A percentile compares a stretch with the other conserved stretches of the same genome.
Conservation (phyloP, 352 stramenopile genomes). For the Globisporangium takayamanum region DNA sequence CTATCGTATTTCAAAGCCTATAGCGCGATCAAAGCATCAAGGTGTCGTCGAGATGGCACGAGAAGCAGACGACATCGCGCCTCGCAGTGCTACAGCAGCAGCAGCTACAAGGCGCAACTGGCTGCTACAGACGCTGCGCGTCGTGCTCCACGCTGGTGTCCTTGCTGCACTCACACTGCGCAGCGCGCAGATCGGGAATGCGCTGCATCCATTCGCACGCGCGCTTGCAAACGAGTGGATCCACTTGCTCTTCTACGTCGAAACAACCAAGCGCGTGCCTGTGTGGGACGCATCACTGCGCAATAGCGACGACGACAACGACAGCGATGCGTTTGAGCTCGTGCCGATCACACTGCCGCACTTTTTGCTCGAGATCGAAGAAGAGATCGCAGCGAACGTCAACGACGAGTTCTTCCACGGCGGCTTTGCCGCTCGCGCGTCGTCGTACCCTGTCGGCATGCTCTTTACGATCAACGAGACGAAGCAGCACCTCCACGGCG, state of each 20-base stretch:
- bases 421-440: constrained; percentile 44
- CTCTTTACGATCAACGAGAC: constrained; percentile 74
- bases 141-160: constrained; percentile 33
- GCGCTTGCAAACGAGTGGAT: constrained; percentile 62
- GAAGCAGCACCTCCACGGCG: constrained; percentile 57
- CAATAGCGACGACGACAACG: not conserved
- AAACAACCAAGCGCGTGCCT: constrained; percentile 20
- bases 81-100: no score
- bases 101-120: no score
- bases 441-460: constrained; percentile 48
- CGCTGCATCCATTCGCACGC: constrained; percentile 55
- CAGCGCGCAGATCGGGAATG: constrained; percentile 33
- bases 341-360: constrained; percentile 45
- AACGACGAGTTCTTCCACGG: constrained; percentile 54
- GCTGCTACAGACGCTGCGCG: constrained; percentile 22
- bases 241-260: constrained; percentile 68
- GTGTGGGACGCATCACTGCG: not conserved
- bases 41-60: no score
- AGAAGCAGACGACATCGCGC: no score
- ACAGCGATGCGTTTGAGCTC: constrained; percentile 3
- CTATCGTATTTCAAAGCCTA: no score
- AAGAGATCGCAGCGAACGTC: constrained; percentile 58
- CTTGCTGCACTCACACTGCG: constrained; percentile 38
- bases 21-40: no score
- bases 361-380: constrained; percentile 58